These are phyloP conservation scores for Aspergillus unguis DNA, from an alignment of 2,329 filamentous ascomycete genomes.

Conservation along the genomic window DNA sequence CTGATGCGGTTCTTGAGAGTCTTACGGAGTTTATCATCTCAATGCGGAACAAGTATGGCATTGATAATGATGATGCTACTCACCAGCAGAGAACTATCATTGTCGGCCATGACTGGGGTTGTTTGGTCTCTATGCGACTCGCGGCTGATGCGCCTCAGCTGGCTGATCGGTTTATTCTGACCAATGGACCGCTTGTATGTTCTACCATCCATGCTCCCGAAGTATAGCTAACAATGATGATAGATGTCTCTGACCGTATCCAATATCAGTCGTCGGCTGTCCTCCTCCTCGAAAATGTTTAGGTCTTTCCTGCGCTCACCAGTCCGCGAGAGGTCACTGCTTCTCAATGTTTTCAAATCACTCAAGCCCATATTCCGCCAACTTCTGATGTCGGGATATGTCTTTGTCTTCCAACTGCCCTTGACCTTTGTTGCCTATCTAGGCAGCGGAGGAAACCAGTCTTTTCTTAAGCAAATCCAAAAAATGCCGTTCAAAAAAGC, in stretches of 20 bases:
- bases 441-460: conserved; percentile 50
- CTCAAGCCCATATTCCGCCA: conserved; percentile 51
- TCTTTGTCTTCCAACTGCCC: conserved; percentile 55
- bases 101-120: conserved; percentile 57
- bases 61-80: conserved; percentile 26
- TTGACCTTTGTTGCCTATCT: conserved; percentile 42
- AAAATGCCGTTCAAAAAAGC: conserved; percentile 34
- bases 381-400: conserved; percentile 50
- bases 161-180: conserved; percentile 55
- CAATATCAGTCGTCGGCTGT: conserved; percentile 41
- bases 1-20: conserved; percentile 52
- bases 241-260: conserved; percentile 43
- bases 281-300: conserved; percentile 50
- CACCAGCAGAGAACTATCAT: conserved; percentile 47
- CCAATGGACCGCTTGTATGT: conserved; percentile 53
- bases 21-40: conserved; percentile 53
- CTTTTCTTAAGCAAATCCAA: conserved; percentile 46
- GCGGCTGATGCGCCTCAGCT: conserved; percentile 57
- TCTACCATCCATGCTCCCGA: neutral
- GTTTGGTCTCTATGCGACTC: conserved; percentile 51
- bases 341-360: conserved; percentile 44
- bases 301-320: conserved; percentile 47
- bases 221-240: neutral
- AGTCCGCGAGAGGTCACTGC: conserved; percentile 41
- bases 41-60: conserved; percentile 48